Conservation (phyloP, 306 rosid genomes). For the Vicia villosa region DNA sequence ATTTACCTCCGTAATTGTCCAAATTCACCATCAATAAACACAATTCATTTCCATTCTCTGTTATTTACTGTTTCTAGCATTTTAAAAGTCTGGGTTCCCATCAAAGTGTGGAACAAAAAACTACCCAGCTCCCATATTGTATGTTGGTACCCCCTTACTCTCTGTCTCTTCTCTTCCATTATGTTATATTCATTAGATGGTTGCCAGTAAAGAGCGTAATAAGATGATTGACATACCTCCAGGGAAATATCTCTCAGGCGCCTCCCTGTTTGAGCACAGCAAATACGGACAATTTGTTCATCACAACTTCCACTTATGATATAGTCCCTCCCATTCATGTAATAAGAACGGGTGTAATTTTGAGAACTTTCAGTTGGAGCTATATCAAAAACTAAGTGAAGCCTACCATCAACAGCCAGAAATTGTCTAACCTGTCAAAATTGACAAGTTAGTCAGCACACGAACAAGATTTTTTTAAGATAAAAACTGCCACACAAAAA, state of each 20-base stretch:
- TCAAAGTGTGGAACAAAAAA: background rate
- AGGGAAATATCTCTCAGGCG: conserved; percentile 78
- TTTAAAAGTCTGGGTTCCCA: too few relatives aligned
- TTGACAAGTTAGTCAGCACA: conserved; percentile 36
- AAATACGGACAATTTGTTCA: conserved; percentile 78
- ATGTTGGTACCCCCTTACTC: background rate
- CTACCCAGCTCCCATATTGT: background rate
- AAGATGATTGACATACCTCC: conserved; percentile 57
- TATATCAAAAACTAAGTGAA: conserved; percentile 70
- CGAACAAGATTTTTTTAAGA: conserved; percentile 9
- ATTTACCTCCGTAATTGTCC: too few relatives aligned
- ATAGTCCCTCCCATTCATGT: conserved; percentile 87
- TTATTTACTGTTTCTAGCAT: too few relatives aligned
- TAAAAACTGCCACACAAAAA: conserved; percentile 19
- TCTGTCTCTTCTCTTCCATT: background rate
- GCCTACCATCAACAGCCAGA: conserved; percentile 84
- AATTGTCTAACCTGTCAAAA: conserved; percentile 71
- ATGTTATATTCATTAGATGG: conserved; percentile 6
- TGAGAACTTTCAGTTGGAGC: conserved; percentile 74
- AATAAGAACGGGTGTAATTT: conserved; percentile 83
- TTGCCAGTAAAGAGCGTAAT: conserved; percentile 7
- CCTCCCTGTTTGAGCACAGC: conserved; percentile 86
- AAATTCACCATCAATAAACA: too few relatives aligned
- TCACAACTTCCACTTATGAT: conserved; percentile 89
- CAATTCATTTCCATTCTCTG: too few relatives aligned